phyloP scores from a whole-genome alignment of 805 yeast species.

The Saturnispora sanitii region DNA sequence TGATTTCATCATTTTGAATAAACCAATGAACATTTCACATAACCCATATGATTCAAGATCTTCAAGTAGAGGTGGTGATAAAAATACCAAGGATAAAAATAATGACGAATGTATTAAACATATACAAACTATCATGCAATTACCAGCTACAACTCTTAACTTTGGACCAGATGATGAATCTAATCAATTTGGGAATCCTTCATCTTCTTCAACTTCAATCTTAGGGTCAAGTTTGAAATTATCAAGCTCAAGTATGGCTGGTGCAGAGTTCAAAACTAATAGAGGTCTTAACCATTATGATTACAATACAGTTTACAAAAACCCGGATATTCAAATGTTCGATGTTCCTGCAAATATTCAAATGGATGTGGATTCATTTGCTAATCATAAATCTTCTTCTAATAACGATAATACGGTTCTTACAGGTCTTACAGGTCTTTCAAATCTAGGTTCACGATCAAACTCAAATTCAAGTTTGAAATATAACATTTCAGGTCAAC shows the following conservation, averaged over 20 bases:
- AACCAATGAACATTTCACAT: slow-evolving; percentile 19
- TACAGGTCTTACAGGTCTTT: too few relatives aligned
- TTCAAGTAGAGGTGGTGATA: neutral
- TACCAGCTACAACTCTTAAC: slow-evolving; percentile 84
- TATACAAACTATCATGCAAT: slow-evolving; percentile 49
- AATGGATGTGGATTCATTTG: slow-evolving; percentile 19
- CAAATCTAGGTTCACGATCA: too few relatives aligned
- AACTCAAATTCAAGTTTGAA: too few relatives aligned
- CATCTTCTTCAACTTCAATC: too few relatives aligned
- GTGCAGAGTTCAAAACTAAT: slow-evolving; percentile 36
- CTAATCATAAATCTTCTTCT: neutral
- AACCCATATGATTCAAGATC: slow-evolving; percentile 12
- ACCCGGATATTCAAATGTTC: slow-evolving; percentile 23
- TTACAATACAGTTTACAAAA: slow-evolving; percentile 63
- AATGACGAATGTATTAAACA: slow-evolving; percentile 1
- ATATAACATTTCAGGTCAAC: too few relatives aligned
- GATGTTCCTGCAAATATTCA: slow-evolving; percentile 36
- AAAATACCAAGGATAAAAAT: neutral
- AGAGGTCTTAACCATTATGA: slow-evolving; percentile 74
- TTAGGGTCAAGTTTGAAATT: too few relatives aligned
- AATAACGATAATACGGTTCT: too few relatives aligned
- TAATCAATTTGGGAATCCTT: too few relatives aligned
- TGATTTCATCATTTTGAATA: neutral
- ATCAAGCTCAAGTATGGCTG: too few relatives aligned
- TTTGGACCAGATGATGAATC: slow-evolving; percentile 56